Percentiles rank a stretch among this genome's conserved stretches.
Conservation (phyloP, 441 rosid species). For the Geranium incanum region DNA sequence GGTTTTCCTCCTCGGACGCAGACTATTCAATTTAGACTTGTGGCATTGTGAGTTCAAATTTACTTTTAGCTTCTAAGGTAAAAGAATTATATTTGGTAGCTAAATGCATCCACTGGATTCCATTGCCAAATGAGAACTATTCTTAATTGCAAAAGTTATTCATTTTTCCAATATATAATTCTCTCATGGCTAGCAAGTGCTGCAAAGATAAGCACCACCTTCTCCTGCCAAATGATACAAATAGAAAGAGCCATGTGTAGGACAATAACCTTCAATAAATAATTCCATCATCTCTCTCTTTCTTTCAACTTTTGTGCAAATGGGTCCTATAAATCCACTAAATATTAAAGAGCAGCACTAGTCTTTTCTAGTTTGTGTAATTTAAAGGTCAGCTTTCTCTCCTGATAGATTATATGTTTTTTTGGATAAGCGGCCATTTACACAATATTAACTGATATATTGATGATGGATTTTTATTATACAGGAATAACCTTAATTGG, state of each 20-base stretch:
- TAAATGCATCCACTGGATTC: neutral
- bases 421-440: neutral
- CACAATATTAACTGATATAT: neutral
- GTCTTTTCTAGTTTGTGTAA: neutral
- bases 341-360: neutral
- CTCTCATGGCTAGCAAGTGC: conserved; percentile 9
- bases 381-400: conserved; percentile 5
- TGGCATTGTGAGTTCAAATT: neutral
- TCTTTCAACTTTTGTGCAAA: conserved; percentile 7
- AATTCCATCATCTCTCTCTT: neutral
- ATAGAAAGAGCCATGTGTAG: neutral
- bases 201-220: conserved; percentile 11
- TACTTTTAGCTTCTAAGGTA: neutral
- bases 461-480: neutral
- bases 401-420: neutral
- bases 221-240: conserved; percentile 3
- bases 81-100: neutral
- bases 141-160: conserved; percentile 5
- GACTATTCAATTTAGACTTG: neutral
- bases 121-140: neutral
- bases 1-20: neutral
- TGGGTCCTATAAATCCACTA: conserved; percentile 11
- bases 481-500: neutral
- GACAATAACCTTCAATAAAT: conserved; percentile 1
- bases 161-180: neutral